Base-by-base conservation (phyloP, 305 asterid genomes). In the Nicotiana rustica region DNA sequence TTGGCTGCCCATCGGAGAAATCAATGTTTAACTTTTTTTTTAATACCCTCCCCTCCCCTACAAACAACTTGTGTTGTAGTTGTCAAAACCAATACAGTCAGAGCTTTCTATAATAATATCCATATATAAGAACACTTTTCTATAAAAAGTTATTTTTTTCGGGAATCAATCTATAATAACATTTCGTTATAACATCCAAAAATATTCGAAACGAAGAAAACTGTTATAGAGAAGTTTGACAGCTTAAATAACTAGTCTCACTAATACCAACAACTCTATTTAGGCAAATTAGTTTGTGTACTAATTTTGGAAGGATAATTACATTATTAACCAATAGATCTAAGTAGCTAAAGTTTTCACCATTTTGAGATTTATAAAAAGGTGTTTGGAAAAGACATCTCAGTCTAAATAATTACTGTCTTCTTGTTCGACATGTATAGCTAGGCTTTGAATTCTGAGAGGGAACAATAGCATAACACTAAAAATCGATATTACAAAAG, bases 301-400 rank as follows among this genome's bases (percentile, higher is more conserved):
- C 61, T 41, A 70, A 19, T 18, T 69, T 19, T 44, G 79, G 79
- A 49, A 41, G 79, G 21, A 73, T 47, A 21, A 21, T 47, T 73
- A 21, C 41, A 49, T 73, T 33, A 75, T 49, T 75, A 75, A 75
- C 64, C 25, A 52, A 29, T 8, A 18, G 47, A 13, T 29, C 31
- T 8, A 61, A 61, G 67, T 61, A 19, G 67, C 67, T 61, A 47
- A 75, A 19, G 44, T 49, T 15, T 21, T 25, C 25, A 75, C 5
- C 64, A 75, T 52, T 25, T 25, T 49, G 65, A 75, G 65, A 52
- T 52, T 10, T 52, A 13, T 52, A 52, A 4, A 52, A 52, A 3
- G 59, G 18, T 75, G 80, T 75, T 75, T 47, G 65, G 80, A 52
- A 73, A 75, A 75, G 80, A 25, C 65, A 75, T 75, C 17, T 75